phyloP scores from a whole-genome alignment of 192 early-diverging fungal species.

The Linnemannia schmuckeri region DNA sequence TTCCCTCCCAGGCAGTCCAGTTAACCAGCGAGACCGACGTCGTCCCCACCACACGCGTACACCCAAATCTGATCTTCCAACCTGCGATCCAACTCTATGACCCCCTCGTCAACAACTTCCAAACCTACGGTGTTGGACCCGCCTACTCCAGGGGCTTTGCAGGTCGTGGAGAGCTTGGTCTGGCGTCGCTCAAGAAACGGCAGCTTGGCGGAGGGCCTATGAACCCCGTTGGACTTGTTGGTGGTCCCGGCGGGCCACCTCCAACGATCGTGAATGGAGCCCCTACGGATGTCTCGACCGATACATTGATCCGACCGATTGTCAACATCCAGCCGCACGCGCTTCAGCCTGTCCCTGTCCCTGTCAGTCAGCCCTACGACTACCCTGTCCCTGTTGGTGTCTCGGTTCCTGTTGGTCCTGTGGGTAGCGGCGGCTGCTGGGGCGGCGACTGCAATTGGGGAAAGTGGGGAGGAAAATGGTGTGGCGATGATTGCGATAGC shows the following conservation, averaged over 20 bases:
- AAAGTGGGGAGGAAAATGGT: background rate
- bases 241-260: background rate
- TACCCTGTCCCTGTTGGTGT: conserved; percentile 45
- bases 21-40: conserved; percentile 25
- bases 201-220: background rate
- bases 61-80: conserved; percentile 25
- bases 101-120: conserved; percentile 19
- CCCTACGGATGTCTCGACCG: conserved; percentile 12
- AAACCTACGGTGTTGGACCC: background rate
- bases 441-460: background rate
- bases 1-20: conserved; percentile 12
- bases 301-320: conserved; percentile 39
- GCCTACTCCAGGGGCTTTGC: background rate
- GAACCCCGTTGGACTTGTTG: background rate
- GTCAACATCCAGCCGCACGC: conserved; percentile 43
- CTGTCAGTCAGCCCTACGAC: conserved; percentile 29
- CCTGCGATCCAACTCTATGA: conserved; percentile 27
- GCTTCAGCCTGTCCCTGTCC: conserved; percentile 30
- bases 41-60: conserved; percentile 26
- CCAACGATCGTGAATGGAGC: background rate
- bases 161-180: background rate
- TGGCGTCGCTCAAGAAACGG: background rate
- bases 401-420: background rate
- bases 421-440: background rate
- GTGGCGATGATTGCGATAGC: background rate